Conservation (phyloP, 306 rosid genomes). For the Ormosia emarginata region DNA sequence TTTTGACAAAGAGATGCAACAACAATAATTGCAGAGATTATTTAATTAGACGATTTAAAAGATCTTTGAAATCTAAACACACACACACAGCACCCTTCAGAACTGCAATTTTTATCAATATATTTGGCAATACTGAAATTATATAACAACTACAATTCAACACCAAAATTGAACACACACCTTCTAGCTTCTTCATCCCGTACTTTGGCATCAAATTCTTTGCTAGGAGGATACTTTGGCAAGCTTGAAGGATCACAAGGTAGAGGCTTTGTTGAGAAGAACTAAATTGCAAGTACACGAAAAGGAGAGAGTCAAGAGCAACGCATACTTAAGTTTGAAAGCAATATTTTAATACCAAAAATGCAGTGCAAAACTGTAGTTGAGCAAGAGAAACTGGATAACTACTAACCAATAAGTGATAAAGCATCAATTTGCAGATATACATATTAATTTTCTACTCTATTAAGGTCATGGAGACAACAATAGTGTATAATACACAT, state of each 20-base stretch:
- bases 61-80: neutral
- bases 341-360: neutral
- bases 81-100: neutral
- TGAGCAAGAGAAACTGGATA: neutral
- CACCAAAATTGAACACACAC: conserved; percentile 35
- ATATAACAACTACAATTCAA: neutral
- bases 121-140: neutral
- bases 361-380: neutral
- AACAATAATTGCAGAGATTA: neutral
- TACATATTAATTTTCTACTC: neutral
- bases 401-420: neutral
- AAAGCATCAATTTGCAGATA: neutral
- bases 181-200: conserved; percentile 98
- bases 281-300: conserved; percentile 42
- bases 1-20: neutral
- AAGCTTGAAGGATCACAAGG: conserved; percentile 96
- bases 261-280: conserved; percentile 80
- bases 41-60: neutral
- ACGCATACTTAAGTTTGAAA: conserved; percentile 4
- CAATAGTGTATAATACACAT: neutral
- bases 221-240: conserved; percentile 99
- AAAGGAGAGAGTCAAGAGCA: conserved; percentile 17
- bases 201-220: conserved; percentile 94
- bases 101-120: neutral
- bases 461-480: neutral